Percentiles rank a stretch among this genome's conserved stretches.
Conservation (phyloP, 441 rosid genomes). For the Erodium moschatum region DNA sequence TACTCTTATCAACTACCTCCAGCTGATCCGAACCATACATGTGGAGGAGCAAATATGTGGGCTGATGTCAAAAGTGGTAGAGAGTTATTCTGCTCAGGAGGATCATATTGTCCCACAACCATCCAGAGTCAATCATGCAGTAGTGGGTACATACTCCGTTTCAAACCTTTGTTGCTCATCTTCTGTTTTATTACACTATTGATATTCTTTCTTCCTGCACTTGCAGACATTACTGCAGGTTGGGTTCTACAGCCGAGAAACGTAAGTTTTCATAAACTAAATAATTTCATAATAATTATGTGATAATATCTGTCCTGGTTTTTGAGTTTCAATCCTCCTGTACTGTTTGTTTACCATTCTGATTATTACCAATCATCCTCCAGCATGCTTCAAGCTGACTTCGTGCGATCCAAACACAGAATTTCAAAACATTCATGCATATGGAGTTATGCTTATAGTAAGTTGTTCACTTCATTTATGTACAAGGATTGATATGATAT, state of each 20-base stretch:
- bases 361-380: constrained; percentile 14
- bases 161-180: background rate
- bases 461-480: constrained; percentile 25
- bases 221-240: constrained; percentile 78
- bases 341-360: constrained; percentile 8
- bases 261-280: constrained; percentile 33
- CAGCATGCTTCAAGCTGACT: constrained; percentile 82
- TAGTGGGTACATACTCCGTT: constrained; percentile 51
- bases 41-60: constrained; percentile 96
- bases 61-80: constrained; percentile 50
- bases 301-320: background rate
- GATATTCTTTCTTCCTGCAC: constrained; percentile 25
- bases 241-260: constrained; percentile 71
- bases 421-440: constrained; percentile 75
- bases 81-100: constrained; percentile 75
- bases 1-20: constrained; percentile 72
- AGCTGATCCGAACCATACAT: constrained; percentile 62
- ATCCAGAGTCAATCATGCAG: constrained; percentile 41
- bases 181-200: constrained; percentile 15
- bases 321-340: constrained; percentile 7
- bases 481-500: background rate
- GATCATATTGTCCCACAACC: constrained; percentile 83
- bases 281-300: too few relatives aligned
- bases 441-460: constrained; percentile 83
- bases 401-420: constrained; percentile 58